phyloP scores from a whole-genome alignment of 2,329 filamentous ascomycete genomes.

The Diaporthe citrichinensis region DNA sequence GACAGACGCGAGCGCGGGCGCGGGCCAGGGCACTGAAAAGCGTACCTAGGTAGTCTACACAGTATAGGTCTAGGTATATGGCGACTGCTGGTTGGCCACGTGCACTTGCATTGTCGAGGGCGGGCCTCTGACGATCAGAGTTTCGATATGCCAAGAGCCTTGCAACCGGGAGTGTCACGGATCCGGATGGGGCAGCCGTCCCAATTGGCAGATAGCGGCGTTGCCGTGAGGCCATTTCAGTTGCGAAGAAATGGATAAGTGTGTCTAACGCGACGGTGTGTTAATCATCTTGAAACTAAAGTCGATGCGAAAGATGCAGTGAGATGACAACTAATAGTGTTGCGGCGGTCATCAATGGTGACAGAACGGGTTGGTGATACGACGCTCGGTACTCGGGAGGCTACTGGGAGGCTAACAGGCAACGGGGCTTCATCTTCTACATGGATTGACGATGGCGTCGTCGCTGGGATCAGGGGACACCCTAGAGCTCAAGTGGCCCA shows the following conservation, averaged over 20 bases:
- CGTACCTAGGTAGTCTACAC: neutral
- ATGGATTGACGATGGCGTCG: conserved; percentile 1
- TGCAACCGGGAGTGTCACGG: conserved; percentile 39
- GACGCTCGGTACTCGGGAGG: conserved; percentile 15
- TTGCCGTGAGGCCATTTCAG: conserved; percentile 1
- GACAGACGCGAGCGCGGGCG: neutral
- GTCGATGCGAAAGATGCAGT: neutral
- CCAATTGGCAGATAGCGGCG: conserved; percentile 13
- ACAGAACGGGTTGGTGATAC: conserved; percentile 2
- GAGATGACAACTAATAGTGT: neutral
- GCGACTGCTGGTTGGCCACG: conserved; percentile 12
- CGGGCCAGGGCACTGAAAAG: conserved; percentile 3
- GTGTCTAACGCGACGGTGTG: neutral
- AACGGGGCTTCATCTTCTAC: neutral
- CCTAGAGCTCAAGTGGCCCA: neutral
- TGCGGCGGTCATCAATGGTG: conserved; percentile 5
- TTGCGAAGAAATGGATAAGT: neutral
- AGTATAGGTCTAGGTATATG: neutral
- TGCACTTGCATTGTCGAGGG: conserved; percentile 17
- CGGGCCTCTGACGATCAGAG: conserved; percentile 30
- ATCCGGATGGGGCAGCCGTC: conserved; percentile 28
- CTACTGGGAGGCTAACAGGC: conserved; percentile 7
- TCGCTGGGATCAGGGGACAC: neutral
- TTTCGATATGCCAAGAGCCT: conserved; percentile 39
- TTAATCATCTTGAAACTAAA: neutral